Base-by-base conservation (phyloP, 2,329 filamentous ascomycete species). In the Teratosphaeriaceae sp. region DNA sequence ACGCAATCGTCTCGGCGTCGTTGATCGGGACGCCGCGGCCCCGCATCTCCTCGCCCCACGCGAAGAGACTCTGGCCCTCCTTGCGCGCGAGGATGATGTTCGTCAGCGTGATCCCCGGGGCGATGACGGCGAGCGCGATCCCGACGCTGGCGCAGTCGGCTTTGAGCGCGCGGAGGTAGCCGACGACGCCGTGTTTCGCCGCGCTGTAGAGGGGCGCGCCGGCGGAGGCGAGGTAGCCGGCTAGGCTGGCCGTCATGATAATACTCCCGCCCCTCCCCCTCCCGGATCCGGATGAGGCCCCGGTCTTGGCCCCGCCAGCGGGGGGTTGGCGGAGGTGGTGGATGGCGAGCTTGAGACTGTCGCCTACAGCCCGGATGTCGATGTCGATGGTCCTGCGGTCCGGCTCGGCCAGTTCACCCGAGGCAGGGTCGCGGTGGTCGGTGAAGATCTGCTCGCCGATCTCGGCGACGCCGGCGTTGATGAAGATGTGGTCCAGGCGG, bases 161-260 rank as follows among this genome's bases (percentile, higher is more conserved):
- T 55, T 74, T 73, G 19, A 74, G 56, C 0, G 71, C 67, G 18
- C 71, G 65, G 62, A 74, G 65, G 16, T 73, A 62, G n/a, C 71
- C 71, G 1, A 74, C 68, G 23, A 74, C 60, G 23, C 67, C 71
- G 51, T 74, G 71, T 46, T 74, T 74, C 8, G 71, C 71, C 16
- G 70, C 70, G 21, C 64, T 68, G 48, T 74, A 74, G 13, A 71
- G 48, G 13, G 70, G 70, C 19, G 69, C 67, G 1, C 70, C 70
- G 9, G 69, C 69, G 42, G 63, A 67, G 0, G 68, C 71, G 5
- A 74, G 54, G 56, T 74, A 73, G 0, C 71, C 71, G 2, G 71
- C 71, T 42, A 74, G 49, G 54, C 67, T 71, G 1, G 70, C 70
- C 1, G 71, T 73, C 55, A 72, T 57, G 2, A 69, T 67, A 40